Conservation (phyloP, 2,329 filamentous ascomycete species). For the Bipolaris cookei region DNA sequence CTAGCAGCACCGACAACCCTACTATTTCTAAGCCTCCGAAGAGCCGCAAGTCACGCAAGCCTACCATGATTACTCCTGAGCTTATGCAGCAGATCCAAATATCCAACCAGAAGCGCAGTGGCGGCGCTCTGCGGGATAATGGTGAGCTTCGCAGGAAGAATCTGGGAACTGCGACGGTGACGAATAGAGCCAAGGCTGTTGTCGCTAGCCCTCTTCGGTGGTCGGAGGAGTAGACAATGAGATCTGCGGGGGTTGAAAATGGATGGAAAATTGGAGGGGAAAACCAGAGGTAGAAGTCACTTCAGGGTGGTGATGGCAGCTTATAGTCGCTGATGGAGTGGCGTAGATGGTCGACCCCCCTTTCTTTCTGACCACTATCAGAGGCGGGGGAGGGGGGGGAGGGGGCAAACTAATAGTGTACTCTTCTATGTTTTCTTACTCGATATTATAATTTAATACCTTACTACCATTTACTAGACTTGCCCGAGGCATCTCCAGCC, state of each 20-base stretch:
- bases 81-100: not conserved
- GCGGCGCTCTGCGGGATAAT: not conserved
- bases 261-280: not conserved
- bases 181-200: not conserved
- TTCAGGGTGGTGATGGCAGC: too few species aligned
- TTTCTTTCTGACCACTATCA: too few species aligned
- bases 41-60: not conserved
- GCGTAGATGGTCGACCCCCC: too few species aligned
- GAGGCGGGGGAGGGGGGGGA: too few species aligned
- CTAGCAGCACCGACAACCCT: not conserved
- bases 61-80: slow-evolving; percentile 3
- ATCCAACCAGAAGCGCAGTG: not conserved
- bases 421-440: too few species aligned
- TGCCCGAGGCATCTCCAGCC: too few species aligned
- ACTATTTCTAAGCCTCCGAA: not conserved
- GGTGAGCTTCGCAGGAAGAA: not conserved
- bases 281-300: too few species aligned
- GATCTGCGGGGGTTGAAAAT: not conserved
- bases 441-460: too few species aligned
- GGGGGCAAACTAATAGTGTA: too few species aligned
- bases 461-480: too few species aligned
- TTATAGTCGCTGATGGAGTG: too few species aligned
- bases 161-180: not conserved
- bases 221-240: slow-evolving; percentile 5
- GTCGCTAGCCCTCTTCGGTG: slow-evolving; percentile 7